Conservation (phyloP, 164 flowering plant genomes). For the Nymphaea thermarum region DNA sequence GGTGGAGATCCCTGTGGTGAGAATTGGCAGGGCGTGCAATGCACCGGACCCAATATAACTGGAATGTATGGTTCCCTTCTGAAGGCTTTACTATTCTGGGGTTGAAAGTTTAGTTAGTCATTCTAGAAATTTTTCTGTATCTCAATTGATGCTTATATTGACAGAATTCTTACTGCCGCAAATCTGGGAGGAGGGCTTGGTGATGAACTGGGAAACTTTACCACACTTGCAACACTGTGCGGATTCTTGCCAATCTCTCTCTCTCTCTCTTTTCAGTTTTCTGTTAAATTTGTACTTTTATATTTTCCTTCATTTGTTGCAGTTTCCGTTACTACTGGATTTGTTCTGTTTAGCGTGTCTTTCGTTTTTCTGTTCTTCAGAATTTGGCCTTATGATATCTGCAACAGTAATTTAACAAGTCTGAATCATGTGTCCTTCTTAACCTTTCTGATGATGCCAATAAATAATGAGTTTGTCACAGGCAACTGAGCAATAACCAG, state of each 20-base stretch:
- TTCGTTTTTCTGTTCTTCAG: no score
- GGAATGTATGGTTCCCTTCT: slow-evolving; percentile 35
- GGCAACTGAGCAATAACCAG: slow-evolving; percentile 74
- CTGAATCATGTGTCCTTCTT: background rate
- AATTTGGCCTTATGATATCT: background rate
- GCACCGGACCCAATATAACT: slow-evolving; percentile 64
- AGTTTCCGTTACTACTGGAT: background rate
- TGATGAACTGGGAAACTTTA: slow-evolving; percentile 41
- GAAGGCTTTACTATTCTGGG: no score
- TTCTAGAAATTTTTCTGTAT: background rate
- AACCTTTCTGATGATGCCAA: background rate
- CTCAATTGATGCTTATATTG: slow-evolving; percentile 4
- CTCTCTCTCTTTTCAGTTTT: no score
- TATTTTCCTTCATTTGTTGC: background rate
- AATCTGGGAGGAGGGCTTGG: slow-evolving; percentile 78
- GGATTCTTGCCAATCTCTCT: slow-evolving; percentile 8
- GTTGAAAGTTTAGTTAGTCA: background rate
- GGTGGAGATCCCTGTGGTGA: slow-evolving; percentile 91
- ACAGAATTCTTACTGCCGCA: slow-evolving; percentile 62
- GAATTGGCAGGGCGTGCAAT: slow-evolving; percentile 70
- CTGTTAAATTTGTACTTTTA: no score
- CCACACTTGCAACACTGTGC: slow-evolving; percentile 62
- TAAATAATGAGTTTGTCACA: slow-evolving; percentile 12
- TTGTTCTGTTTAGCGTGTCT: background rate
- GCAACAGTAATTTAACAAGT: no score